phyloP scores from a whole-genome alignment of 106 monocot species.

The Dactylorhiza incarnata region DNA sequence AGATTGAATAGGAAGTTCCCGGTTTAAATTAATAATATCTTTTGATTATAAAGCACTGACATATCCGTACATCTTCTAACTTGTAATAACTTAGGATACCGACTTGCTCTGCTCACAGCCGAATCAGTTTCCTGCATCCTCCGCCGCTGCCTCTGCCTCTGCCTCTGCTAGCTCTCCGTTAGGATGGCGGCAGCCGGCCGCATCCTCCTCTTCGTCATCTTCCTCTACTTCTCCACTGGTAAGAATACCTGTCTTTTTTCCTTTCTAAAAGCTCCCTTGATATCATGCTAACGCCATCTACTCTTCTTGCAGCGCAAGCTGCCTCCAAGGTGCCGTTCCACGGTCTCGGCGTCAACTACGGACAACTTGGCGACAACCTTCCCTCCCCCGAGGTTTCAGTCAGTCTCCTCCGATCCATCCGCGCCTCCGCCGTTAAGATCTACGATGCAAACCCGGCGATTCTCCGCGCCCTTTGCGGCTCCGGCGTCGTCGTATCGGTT shows the following conservation, averaged over 20 bases:
- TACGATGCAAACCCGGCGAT: slow-evolving; percentile 82
- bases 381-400: slow-evolving; percentile 53
- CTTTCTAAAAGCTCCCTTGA: neutral
- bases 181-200: neutral
- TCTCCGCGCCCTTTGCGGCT: slow-evolving; percentile 50
- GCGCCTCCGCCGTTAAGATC: slow-evolving; percentile 64
- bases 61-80: too few species aligned
- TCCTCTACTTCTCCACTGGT: neutral
- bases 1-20: too few species aligned
- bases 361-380: slow-evolving; percentile 74
- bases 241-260: neutral
- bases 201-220: neutral
- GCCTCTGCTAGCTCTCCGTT: too few species aligned
- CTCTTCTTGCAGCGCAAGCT: neutral
- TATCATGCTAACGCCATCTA: neutral
- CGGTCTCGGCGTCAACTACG: slow-evolving; percentile 78
- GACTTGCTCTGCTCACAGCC: too few species aligned
- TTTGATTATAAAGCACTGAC: too few species aligned
- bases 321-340: slow-evolving; percentile 4
- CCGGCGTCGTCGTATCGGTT: slow-evolving; percentile 53
- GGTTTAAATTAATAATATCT: too few species aligned
- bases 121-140: too few species aligned
- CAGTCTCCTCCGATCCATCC: slow-evolving; percentile 32
- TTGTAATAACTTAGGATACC: too few species aligned
- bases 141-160: too few species aligned